Conservation (phyloP, 441 rosid genomes). For the Breynia disticha region DNA sequence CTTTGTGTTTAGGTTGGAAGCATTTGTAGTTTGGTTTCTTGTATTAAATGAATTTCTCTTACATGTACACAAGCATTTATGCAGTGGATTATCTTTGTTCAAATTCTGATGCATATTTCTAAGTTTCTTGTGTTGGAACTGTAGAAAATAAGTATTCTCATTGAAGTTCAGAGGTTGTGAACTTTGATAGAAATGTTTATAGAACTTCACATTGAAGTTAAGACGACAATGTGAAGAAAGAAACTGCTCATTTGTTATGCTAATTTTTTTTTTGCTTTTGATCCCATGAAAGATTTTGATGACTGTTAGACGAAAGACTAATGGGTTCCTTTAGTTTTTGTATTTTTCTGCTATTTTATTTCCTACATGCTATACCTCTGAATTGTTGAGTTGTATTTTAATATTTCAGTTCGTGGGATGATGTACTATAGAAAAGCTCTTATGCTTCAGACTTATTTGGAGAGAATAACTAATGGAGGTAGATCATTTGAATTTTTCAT, state of each 20-base stretch:
- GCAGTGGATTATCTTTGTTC: too few relatives aligned
- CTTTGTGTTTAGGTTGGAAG: too few relatives aligned
- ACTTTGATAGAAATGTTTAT: too few relatives aligned
- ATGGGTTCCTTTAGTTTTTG: not conserved
- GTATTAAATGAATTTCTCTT: too few relatives aligned
- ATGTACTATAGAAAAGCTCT: conserved; percentile 99
- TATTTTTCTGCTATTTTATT: conserved; percentile 1
- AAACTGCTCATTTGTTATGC: not conserved
- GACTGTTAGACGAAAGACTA: not conserved
- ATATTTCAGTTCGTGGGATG: conserved; percentile 93
- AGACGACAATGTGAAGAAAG: too few relatives aligned
- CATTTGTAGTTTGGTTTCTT: too few relatives aligned
- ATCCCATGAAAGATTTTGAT: not conserved
- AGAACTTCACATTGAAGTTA: too few relatives aligned
- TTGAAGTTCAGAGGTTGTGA: too few relatives aligned
- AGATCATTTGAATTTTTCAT: conserved; percentile 14
- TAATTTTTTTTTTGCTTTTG: not conserved
- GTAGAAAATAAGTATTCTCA: too few relatives aligned
- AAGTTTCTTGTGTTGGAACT: too few relatives aligned
- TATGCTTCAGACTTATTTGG: conserved; percentile 90
- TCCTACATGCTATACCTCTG: not conserved
- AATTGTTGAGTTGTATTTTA: conserved; percentile 12
- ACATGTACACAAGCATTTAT: too few relatives aligned
- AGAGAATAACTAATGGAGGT: conserved; percentile 70
- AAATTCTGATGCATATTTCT: too few relatives aligned